Evolutionary conservation across 192 early-diverging fungal species (phyloP).

Genomic region (Chytriomyces hyalinus): DNA sequence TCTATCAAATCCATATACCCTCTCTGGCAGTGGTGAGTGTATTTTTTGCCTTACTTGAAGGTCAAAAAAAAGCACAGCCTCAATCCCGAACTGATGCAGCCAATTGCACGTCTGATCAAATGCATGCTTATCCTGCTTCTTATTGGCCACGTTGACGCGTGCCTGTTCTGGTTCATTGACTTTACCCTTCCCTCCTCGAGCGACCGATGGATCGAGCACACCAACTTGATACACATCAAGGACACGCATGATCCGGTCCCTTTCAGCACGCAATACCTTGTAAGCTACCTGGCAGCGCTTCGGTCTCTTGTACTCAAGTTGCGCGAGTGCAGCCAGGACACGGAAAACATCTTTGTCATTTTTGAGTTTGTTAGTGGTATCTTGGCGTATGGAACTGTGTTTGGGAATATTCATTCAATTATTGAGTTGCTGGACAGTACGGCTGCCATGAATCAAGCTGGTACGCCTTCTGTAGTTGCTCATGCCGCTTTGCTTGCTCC

Average conservation of each 20-base stretch:
- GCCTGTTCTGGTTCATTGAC: slow-evolving; percentile 46
- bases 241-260: slow-evolving; percentile 15
- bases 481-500: neutral
- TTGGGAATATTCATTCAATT: slow-evolving; percentile 46
- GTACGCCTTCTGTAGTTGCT: slow-evolving; percentile 9
- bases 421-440: slow-evolving; percentile 42
- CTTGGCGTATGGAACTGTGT: slow-evolving; percentile 45
- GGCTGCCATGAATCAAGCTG: slow-evolving; percentile 40
- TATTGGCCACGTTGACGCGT: slow-evolving; percentile 42
- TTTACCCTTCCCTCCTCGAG: slow-evolving; percentile 12
- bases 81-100: slow-evolving; percentile 8
- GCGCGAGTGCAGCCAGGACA: slow-evolving; percentile 24
- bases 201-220: slow-evolving; percentile 38
- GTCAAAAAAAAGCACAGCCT: neutral
- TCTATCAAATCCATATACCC: slow-evolving; percentile 31
- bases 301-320: slow-evolving; percentile 41
- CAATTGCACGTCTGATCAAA: slow-evolving; percentile 42
- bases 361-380: slow-evolving; percentile 43
- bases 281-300: slow-evolving; percentile 37
- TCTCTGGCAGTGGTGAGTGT: slow-evolving; percentile 31
- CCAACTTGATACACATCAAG: neutral
- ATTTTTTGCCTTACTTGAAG: neutral
- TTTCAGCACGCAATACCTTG: slow-evolving; percentile 38
- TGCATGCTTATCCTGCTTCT: slow-evolving; percentile 45
- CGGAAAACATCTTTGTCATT: slow-evolving; percentile 42